These are phyloP conservation scores for Annulohypoxylon stygium DNA, from an alignment of 495 filamentous ascomycete genomes.

Conservation along the genomic window DNA sequence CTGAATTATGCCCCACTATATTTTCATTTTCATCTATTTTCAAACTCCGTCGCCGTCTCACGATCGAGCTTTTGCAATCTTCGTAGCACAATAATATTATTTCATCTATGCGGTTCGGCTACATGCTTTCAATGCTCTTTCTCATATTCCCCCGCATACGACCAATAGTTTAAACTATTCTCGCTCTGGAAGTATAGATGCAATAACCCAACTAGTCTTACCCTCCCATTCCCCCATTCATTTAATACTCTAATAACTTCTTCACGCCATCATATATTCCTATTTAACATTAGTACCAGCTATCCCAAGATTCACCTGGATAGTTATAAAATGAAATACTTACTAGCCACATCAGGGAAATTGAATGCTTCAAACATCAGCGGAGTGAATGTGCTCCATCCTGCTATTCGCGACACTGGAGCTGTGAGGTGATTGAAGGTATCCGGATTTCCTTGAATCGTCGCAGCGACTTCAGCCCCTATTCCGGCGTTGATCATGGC, in stretches of 20 bases:
- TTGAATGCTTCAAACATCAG: slow-evolving; percentile 88
- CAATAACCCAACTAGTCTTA: neutral
- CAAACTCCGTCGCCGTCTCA: neutral
- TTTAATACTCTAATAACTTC: slow-evolving; percentile 60
- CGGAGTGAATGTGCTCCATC: slow-evolving; percentile 90
- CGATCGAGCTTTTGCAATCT: neutral
- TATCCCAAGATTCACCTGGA: neutral
- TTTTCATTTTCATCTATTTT: neutral
- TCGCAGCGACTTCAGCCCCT: slow-evolving; percentile 92
- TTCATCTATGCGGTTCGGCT: neutral
- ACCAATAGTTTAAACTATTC: neutral
- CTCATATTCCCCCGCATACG: neutral
- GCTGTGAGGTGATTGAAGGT: slow-evolving; percentile 91
- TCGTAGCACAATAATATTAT: neutral
- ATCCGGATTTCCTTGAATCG: slow-evolving; percentile 83
- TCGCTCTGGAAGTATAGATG: neutral
- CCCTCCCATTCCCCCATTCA: neutral
- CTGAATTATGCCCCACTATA: neutral
- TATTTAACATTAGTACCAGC: slow-evolving; percentile 50
- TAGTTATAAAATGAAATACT: slow-evolving; percentile 57
- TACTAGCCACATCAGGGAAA: slow-evolving; percentile 90
- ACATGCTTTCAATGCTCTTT: neutral
- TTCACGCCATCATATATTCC: slow-evolving; percentile 69
- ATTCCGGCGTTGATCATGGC: slow-evolving; percentile 95
- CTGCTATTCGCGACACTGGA: slow-evolving; percentile 90